phyloP scores from a whole-genome alignment of 1,139 yeast genomes.

The Candida sp. region DNA sequence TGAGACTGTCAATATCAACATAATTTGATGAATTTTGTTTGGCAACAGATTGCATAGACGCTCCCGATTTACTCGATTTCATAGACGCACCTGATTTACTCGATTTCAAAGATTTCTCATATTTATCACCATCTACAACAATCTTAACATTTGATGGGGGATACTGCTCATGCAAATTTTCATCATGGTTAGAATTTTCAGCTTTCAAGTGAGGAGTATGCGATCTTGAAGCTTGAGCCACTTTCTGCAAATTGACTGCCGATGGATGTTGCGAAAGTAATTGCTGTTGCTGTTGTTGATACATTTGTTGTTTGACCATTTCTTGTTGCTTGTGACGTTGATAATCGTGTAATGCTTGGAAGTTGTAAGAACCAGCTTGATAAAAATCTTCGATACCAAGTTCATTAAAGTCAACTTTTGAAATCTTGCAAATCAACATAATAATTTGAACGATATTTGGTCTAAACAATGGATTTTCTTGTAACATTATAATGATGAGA shows the following conservation, averaged over 20 bases:
- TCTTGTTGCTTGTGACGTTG: constrained; percentile 40
- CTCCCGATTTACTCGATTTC: background rate
- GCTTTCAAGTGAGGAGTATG: constrained; percentile 1
- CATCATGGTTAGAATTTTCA: background rate
- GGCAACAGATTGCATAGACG: background rate
- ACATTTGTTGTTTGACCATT: constrained; percentile 31
- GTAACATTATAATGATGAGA: constrained; percentile 73
- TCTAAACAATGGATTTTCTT: constrained; percentile 75
- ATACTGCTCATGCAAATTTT: constrained; percentile 4
- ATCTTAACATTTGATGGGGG: constrained; percentile 5
- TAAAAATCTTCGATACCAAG: constrained; percentile 36
- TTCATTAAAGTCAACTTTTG: constrained; percentile 24
- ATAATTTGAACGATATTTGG: constrained; percentile 80
- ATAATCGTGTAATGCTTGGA: constrained; percentile 44
- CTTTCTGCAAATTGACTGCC: constrained; percentile 5
- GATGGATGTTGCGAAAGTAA: constrained; percentile 9
- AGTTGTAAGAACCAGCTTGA: constrained; percentile 37
- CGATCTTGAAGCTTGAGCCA: constrained; percentile 3
- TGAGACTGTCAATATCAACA: constrained; percentile 14
- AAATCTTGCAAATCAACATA: constrained; percentile 32
- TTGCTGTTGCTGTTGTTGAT: constrained; percentile 30
- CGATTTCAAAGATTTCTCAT: background rate
- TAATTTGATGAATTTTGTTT: constrained; percentile 1
- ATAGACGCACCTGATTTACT: background rate
- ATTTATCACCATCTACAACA: background rate